A percentile compares a stretch with the other conserved stretches of the same genome.
Conservation (phyloP, 371 early-diverging fungal species). For the Mortierella sp. region DNA sequence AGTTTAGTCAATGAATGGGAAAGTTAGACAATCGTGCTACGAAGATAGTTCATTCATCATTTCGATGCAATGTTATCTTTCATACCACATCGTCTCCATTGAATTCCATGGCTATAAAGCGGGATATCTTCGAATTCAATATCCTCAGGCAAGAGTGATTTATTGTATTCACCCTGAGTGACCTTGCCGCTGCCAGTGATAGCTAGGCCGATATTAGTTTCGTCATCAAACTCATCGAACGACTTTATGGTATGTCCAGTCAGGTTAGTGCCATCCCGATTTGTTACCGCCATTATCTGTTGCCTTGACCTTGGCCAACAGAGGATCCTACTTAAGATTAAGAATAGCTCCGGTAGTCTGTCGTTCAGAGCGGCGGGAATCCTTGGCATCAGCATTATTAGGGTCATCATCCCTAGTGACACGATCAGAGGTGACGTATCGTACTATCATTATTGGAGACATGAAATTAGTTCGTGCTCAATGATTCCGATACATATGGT, state of each 20-base stretch:
- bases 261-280: slow-evolving; percentile 43
- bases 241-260: slow-evolving; percentile 45
- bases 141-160: background rate
- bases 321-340: slow-evolving; percentile 70
- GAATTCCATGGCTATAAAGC: slow-evolving; percentile 32
- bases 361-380: slow-evolving; percentile 70
- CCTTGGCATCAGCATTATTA: slow-evolving; percentile 77
- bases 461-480: background rate
- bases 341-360: slow-evolving; percentile 69
- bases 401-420: slow-evolving; percentile 70
- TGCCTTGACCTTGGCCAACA: slow-evolving; percentile 74
- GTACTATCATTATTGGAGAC: slow-evolving; percentile 52
- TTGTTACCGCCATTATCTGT: slow-evolving; percentile 60
- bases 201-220: background rate
- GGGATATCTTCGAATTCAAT: slow-evolving; percentile 45
- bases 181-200: background rate
- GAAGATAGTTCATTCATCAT: background rate
- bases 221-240: slow-evolving; percentile 51
- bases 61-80: background rate
- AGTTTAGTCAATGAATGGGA: background rate
- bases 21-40: background rate
- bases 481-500: background rate
- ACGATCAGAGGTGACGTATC: slow-evolving; percentile 75
- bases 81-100: slow-evolving; percentile 50
- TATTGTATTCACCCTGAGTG: background rate